Evolutionary conservation across 176 grass and related monocot species (phyloP), one percentile per base, ranked within the genome.

Genomic region (Tuctoria greenei): DNA sequence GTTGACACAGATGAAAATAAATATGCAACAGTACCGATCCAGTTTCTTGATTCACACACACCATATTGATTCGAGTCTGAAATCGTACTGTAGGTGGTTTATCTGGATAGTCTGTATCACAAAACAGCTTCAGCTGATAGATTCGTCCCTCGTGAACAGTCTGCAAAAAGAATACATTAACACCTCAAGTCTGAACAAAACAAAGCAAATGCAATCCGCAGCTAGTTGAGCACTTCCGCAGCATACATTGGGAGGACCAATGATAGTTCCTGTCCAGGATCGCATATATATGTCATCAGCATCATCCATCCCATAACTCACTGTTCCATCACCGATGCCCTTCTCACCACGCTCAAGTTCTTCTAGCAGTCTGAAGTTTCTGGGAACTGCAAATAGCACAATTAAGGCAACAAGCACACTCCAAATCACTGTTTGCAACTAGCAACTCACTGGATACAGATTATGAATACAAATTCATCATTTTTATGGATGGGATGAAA

Each of bases 241-340:
- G 7, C 71, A 50, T 95, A 95, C 92, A 81, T 91, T 95, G 40
- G 81, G 80, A 31, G 92, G 88, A 25, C 92, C 88, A 47, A 95
- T 95, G 27, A 95, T 95, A 31, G 88, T 91, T 31, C 92, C 92
- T 40, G 92, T 95, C 92, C 92, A 95, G 56, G 88, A 95, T 23
- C 75, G 86, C 92, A 95, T 91, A 55, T 86, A 91, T 76, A 91
- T 88, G 60, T 94, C 92, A 78, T 94, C 92, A 84, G 82, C 75
- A 88, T 94, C 88, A 83, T 91, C 92, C 92, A 94, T 94, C 66
- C 92, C 92, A 78, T 95, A 91, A 75, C 92, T 95, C 79, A 91
- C 92, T 11, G 92, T 88, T 46, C 88, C 92, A 91, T 95, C 92
- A 86, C 92, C 86, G 28, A 95, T 88, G 45, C 88, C 92, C 64